Evolutionary conservation across 176 grass and related monocot species (phyloP), one percentile per base, ranked within the genome.

Genomic region (Musa beccarii): DNA sequence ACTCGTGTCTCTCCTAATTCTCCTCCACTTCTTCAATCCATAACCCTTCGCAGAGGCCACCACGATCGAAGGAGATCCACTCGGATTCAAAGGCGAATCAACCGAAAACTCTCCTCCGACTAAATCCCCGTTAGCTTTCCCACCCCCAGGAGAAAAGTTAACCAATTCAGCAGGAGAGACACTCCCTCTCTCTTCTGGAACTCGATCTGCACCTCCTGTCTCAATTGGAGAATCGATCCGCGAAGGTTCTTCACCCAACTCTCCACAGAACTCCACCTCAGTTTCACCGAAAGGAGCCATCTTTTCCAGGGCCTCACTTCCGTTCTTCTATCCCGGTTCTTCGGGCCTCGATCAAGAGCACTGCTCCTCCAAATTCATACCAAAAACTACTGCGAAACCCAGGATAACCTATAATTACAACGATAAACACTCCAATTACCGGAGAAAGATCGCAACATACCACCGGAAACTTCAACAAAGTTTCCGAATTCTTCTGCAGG

Each of bases 21-120:
- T 92, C 56, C 79, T 89, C 90, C 90, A 87, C 16, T 79, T 89
- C 80, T 59, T 76, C 11, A 71, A 55, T 53, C 69, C 62, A 78
- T 43, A 74, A 25, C 64, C 74, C 73, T 85, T 87, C 55, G 51
- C 59, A 15, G 84, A 53, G 14, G 24, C 28, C 11, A 0, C 75
- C 17, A 56, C 20, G 64, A 5, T 64, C 19, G 69, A 64, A 80
- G 69, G 34, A 14, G 79, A 73, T 73, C 20, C 57, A 61, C 9
- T 14, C 14, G 11, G 49, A 49, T 61, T 77, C 11, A n/a, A 63
- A 23, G 61, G 49, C 19, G 49, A 76, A 51, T 64, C n/a, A 20
- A 26, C 26, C 43, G 26, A n/a, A 84, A 74, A 55, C 72, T 84
- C 85, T 57, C 76, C 68, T 78, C 56, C 72, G 5, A 43, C 24